phyloP scores from a whole-genome alignment of 2,329 filamentous ascomycete species.

The Aspergillus spinulosporus region DNA sequence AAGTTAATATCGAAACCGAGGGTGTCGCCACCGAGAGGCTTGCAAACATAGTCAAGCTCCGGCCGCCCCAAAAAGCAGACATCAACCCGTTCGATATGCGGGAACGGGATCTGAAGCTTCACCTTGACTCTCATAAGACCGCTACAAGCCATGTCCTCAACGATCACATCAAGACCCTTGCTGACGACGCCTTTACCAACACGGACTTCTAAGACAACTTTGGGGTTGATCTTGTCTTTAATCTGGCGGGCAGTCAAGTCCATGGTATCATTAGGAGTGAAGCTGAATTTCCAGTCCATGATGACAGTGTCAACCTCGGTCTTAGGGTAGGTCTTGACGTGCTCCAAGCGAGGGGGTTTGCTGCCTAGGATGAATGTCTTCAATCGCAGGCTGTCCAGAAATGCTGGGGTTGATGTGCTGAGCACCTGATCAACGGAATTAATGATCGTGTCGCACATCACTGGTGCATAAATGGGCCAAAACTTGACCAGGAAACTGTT shows the following conservation, averaged over 20 bases:
- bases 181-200: conserved; percentile 95
- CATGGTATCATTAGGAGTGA: conserved; percentile 89
- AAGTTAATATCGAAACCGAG: conserved; percentile 99
- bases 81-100: conserved; percentile 90
- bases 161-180: conserved; percentile 95
- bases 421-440: conserved; percentile 94
- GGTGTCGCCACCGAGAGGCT: conserved; percentile 90
- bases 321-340: conserved; percentile 97
- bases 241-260: conserved; percentile 89
- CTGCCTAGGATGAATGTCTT: conserved; percentile 92
- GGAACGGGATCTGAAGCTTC: conserved; percentile 94
- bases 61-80: conserved; percentile 91
- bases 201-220: conserved; percentile 90
- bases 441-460: conserved; percentile 88
- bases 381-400: conserved; percentile 89
- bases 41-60: conserved; percentile 94
- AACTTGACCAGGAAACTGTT: conserved; percentile 98
- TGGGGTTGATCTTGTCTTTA: conserved; percentile 95
- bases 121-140: conserved; percentile 96
- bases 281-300: conserved; percentile 99
- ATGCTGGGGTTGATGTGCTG: conserved; percentile 85
- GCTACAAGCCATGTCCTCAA: conserved; percentile 95
- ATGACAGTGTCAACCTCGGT: conserved; percentile 92
- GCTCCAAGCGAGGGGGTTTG: conserved; percentile 93
- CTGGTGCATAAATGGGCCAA: conserved; percentile 97